These are phyloP conservation scores for Neofusicoccum parvum DNA, from an alignment of 2,329 filamentous ascomycete species.

Conservation along the genomic window DNA sequence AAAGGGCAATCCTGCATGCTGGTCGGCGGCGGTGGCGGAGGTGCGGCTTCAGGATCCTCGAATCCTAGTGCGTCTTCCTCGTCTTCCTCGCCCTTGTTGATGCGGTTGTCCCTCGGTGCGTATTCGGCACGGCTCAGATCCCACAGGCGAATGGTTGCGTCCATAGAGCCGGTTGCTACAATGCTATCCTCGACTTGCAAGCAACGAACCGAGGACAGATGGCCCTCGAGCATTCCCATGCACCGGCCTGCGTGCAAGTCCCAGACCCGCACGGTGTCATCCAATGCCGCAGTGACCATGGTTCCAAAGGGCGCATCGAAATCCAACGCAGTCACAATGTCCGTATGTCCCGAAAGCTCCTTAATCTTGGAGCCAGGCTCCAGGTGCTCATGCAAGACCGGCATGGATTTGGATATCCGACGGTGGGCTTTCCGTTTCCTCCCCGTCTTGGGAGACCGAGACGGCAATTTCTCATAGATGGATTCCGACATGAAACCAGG, in stretches of 20 bases:
- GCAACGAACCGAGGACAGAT: conserved; percentile 89
- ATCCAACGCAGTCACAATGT: conserved; percentile 85
- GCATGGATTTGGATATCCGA: conserved; percentile 73
- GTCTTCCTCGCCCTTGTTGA: conserved; percentile 48
- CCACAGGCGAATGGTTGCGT: conserved; percentile 93
- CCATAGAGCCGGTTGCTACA: conserved; percentile 89
- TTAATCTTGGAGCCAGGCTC: conserved; percentile 85
- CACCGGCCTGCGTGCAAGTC: conserved; percentile 92
- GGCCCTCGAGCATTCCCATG: conserved; percentile 88
- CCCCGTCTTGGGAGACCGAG: conserved; percentile 53
- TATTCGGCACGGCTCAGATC: conserved; percentile 89
- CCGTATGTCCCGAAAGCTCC: conserved; percentile 84
- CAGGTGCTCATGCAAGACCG: conserved; percentile 93
- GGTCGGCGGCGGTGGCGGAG: conserved; percentile 66
- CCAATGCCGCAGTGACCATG: conserved; percentile 86
- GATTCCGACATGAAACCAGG: conserved; percentile 92
- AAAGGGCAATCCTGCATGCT: conserved; percentile 88
- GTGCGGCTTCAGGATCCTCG: conserved; percentile 71
- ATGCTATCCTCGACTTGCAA: conserved; percentile 96
- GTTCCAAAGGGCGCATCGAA: conserved; percentile 98
- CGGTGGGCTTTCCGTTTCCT: conserved; percentile 60
- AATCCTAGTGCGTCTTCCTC: conserved; percentile 66
- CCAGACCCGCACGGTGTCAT: conserved; percentile 95
- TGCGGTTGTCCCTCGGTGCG: conserved; percentile 64
- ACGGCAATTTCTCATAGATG: conserved; percentile 88